These are phyloP conservation scores for Colletotrichum sp. DNA, from an alignment of 2,329 filamentous ascomycete genomes.

Conservation along the genomic window DNA sequence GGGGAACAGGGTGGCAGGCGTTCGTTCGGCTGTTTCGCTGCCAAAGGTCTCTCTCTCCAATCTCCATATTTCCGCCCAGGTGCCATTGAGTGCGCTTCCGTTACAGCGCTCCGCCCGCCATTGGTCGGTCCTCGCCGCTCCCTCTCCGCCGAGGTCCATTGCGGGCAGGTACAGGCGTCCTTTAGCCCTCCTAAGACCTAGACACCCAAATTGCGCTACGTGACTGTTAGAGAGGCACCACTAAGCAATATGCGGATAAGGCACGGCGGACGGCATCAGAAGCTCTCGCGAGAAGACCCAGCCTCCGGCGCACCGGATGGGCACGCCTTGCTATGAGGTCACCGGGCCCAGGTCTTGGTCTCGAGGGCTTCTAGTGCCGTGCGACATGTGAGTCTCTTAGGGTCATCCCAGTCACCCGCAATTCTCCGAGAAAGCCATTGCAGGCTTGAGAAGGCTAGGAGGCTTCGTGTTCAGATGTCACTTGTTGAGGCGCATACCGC, in stretches of 20 bases:
- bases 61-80: slow-evolving; percentile 20
- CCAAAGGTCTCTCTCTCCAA: neutral
- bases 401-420: slow-evolving; percentile 10
- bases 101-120: slow-evolving; percentile 18
- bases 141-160: slow-evolving; percentile 21
- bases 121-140: slow-evolving; percentile 10
- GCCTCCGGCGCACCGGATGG: slow-evolving; percentile 11
- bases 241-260: slow-evolving; percentile 16
- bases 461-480: slow-evolving; percentile 3
- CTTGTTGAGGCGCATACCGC: neutral
- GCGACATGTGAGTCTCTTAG: slow-evolving; percentile 14
- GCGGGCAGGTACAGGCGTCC: neutral
- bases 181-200: neutral
- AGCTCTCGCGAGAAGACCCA: neutral
- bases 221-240: neutral
- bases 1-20: slow-evolving; percentile 13
- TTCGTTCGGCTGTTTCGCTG: slow-evolving; percentile 24
- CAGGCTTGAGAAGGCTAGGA: neutral
- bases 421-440: slow-evolving; percentile 4
- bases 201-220: neutral
- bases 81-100: slow-evolving; percentile 15
- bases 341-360: neutral
- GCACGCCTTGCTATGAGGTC: slow-evolving; percentile 16
- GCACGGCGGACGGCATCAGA: neutral
- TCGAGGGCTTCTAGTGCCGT: neutral